Conservation (phyloP, 1,284 basidiomycete species). For the Lentinus polychrous region DNA sequence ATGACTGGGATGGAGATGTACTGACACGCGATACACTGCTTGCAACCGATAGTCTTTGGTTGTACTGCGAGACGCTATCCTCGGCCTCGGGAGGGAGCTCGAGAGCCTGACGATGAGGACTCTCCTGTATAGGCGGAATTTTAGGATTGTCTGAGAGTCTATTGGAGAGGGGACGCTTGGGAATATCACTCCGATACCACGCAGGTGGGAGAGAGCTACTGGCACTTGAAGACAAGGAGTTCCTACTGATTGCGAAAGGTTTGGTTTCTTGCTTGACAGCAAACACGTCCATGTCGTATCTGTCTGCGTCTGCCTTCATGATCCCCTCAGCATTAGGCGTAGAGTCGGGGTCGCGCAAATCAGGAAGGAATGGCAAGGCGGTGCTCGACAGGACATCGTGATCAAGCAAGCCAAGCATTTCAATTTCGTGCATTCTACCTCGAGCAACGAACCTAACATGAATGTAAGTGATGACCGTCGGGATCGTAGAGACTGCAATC, state of each 20-base stretch:
- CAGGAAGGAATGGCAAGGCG: conserved; percentile 67
- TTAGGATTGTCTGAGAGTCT: conserved; percentile 32
- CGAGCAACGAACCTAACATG: conserved; percentile 72
- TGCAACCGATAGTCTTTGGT: conserved; percentile 26
- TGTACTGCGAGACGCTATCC: conserved; percentile 9
- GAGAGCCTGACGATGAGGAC: conserved; percentile 40
- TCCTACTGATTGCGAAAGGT: conserved; percentile 25
- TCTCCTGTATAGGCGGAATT: conserved; percentile 64
- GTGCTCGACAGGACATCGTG: conserved; percentile 86
- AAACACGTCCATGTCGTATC: conserved; percentile 67
- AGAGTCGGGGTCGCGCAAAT: conserved; percentile 22
- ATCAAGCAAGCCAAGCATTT: conserved; percentile 87
- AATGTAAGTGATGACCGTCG: background rate
- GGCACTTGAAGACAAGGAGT: conserved; percentile 30
- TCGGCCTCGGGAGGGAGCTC: conserved; percentile 43
- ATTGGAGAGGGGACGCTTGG: conserved; percentile 35
- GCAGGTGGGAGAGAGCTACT: conserved; percentile 24
- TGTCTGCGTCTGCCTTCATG: conserved; percentile 53
- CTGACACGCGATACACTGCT: conserved; percentile 33
- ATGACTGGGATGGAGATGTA: conserved; percentile 68
- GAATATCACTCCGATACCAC: conserved; percentile 20
- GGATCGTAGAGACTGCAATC: conserved; percentile 11
- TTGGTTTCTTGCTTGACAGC: conserved; percentile 36
- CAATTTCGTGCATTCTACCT: conserved; percentile 91
- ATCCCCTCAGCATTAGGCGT: conserved; percentile 8